Evolutionary conservation across 768 basidiomycete genomes (phyloP).

Genomic region (Dioszegia hungarica): DNA sequence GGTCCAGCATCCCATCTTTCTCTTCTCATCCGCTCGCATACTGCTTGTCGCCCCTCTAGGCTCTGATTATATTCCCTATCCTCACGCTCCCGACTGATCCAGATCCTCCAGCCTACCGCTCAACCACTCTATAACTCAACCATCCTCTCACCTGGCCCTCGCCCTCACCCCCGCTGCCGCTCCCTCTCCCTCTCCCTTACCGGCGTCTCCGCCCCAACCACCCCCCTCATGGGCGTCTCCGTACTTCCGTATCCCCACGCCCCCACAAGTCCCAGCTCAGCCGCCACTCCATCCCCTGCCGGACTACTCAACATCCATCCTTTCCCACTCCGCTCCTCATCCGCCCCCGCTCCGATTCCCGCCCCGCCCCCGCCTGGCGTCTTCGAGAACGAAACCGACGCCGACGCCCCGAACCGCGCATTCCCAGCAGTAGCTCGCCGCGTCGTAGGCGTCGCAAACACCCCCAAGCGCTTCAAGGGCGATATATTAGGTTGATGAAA

Average conservation of each 20-base stretch:
- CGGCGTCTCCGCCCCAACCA: slow-evolving; percentile 2
- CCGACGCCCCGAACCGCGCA: too few relatives aligned
- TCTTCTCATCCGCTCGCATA: too few relatives aligned
- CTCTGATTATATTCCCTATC: too few relatives aligned
- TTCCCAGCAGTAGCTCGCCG: too few relatives aligned
- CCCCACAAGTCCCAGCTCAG: slow-evolving; percentile 2
- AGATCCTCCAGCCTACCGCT: too few relatives aligned
- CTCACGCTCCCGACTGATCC: too few relatives aligned
- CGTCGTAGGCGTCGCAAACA: background rate
- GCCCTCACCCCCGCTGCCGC: background rate
- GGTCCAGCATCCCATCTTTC: too few relatives aligned
- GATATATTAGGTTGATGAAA: background rate
- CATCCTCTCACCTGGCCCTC: background rate
- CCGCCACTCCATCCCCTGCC: background rate
- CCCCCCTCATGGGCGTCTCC: slow-evolving; percentile 5
- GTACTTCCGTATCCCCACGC: background rate
- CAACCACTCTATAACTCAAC: background rate
- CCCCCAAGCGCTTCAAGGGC: background rate
- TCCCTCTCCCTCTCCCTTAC: background rate
- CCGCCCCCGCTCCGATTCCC: background rate
- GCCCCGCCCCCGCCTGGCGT: background rate
- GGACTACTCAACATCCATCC: background rate
- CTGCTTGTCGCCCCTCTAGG: too few relatives aligned
- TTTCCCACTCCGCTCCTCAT: background rate
- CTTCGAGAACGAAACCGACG: too few relatives aligned